Evolutionary conservation across 495 filamentous ascomycete genomes (phyloP), one percentile per base, ranked within the genome.

Genomic region (Saxophila tyrrhenica): DNA sequence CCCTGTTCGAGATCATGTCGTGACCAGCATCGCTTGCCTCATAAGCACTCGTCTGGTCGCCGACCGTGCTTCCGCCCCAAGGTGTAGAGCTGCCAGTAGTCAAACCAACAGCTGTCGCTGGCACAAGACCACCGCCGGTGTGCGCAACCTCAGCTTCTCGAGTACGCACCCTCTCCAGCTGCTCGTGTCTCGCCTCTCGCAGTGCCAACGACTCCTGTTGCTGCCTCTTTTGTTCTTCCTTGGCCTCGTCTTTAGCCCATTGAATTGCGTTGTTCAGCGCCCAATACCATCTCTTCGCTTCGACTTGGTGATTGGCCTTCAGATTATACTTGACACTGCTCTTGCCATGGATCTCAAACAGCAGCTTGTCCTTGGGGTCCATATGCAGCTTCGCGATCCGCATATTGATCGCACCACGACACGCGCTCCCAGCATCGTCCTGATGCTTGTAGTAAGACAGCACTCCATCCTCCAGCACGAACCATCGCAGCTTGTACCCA

Each of bases 381-480:
- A 98, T 96, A 66, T 86, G 82, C 19, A 98, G 76, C 64, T 83
- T 85, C 46, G 94, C 90, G 62, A 98, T 97, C 52, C 83, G 83
- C 92, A 97, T 97, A 64, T 96, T 97, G 67, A 98, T 96, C 23
- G 92, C 92, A 55, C 92, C 92, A 45, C 92, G 89, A 68, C 92
- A 98, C 47, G 92, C 87, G 17, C 85, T 89, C 11, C 87, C 87
- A 29, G 86, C 82, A 66, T 97, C 92, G 65, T 98, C 91, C 71
- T 98, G 92, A 66, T 98, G 88, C 70, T 98, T 98, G 72, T 97
- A 98, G 68, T 98, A 98, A 66, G 92, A 97, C 59, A 98, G 69
- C 17, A 98, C 94, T 16, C 92, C 92, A 64, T 97, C 94, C 62
- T 98, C 92, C 21, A 98, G 76, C 0, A 97, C 94, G 68, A 98